Evolutionary conservation across 1,139 yeast genomes (phyloP).

Genomic region (Hansenula lynferdii): DNA sequence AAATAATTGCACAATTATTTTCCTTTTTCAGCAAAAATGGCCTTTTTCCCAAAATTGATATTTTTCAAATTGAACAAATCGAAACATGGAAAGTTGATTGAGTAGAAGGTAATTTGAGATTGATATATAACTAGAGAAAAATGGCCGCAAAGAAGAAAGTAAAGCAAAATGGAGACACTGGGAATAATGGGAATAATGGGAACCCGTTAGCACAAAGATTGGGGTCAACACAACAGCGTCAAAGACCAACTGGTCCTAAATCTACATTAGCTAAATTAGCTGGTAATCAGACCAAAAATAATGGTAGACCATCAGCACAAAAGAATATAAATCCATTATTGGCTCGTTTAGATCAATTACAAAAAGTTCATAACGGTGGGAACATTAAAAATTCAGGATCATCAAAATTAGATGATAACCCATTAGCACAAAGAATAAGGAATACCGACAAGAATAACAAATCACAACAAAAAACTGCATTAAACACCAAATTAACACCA

Average conservation of each 20-base stretch:
- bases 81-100: too few species aligned
- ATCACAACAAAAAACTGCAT: slow-evolving; percentile 1
- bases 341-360: neutral
- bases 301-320: neutral
- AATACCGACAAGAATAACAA: neutral
- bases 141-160: neutral
- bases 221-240: too few species aligned
- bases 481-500: neutral
- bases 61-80: too few species aligned
- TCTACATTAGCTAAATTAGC: too few species aligned
- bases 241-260: too few species aligned
- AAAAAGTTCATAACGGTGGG: neutral
- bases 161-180: too few species aligned
- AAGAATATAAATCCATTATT: neutral
- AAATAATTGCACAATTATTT: too few species aligned
- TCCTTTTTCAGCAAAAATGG: too few species aligned
- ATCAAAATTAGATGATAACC: neutral
- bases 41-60: neutral
- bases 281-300: neutral
- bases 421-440: slow-evolving; percentile 8
- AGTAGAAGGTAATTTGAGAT: too few species aligned
- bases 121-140: too few species aligned
- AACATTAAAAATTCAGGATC: too few species aligned
- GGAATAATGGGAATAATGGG: neutral
- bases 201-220: neutral